Percentiles rank a stretch among this genome's conserved stretches.
phyloP scores from a whole-genome alignment of 2,329 filamentous ascomycete species.

The Colletotrichum salicis region DNA sequence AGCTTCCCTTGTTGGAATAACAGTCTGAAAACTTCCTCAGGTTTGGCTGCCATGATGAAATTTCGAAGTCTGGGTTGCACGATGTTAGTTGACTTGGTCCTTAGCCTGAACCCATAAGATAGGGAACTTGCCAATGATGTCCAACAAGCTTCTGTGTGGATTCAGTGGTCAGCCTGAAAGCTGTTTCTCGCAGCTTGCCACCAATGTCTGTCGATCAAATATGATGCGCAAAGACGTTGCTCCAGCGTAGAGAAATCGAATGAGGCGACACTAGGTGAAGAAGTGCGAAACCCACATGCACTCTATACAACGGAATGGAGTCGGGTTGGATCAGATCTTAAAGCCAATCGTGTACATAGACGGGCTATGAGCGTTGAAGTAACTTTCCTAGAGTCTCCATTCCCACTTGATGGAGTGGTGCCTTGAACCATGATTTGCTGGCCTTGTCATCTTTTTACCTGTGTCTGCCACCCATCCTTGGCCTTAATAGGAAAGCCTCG shows the following conservation, averaged over 20 bases:
- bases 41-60: not conserved
- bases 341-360: not conserved
- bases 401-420: slow-evolving; percentile 1
- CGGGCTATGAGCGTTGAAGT: not conserved
- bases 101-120: not conserved
- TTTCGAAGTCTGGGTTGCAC: not conserved
- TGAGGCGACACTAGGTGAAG: not conserved
- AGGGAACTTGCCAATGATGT: not conserved
- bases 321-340: not conserved
- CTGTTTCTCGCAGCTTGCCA: not conserved
- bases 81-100: not conserved
- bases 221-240: not conserved
- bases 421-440: not conserved
- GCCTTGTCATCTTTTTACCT: not conserved
- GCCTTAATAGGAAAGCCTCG: slow-evolving; percentile 2
- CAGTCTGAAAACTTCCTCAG: not conserved
- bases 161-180: not conserved
- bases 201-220: not conserved
- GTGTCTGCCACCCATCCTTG: not conserved
- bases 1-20: not conserved
- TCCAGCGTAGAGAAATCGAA: not conserved
- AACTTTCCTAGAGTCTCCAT: not conserved
- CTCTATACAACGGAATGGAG: not conserved
- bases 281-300: not conserved
- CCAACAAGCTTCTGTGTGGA: not conserved